These are phyloP conservation scores for Xylaria sp. DNA, from an alignment of 2,329 filamentous ascomycete genomes.

Conservation along the genomic window DNA sequence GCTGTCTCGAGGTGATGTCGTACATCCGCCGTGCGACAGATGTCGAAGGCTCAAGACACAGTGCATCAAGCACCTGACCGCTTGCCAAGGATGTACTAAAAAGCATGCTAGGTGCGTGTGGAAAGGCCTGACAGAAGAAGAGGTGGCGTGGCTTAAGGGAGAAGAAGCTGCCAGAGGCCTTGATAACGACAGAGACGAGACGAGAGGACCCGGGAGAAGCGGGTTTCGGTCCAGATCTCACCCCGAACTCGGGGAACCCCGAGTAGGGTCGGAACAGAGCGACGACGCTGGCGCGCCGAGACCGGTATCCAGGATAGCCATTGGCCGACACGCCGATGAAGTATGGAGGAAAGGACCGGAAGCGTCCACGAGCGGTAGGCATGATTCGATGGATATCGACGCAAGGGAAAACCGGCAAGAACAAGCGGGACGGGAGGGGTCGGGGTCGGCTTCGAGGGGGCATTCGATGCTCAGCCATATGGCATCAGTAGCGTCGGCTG, in stretches of 20 bases:
- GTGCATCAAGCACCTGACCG: constrained; percentile 83
- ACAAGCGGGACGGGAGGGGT: constrained; percentile 14
- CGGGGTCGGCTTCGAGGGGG: constrained; percentile 26
- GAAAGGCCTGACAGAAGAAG: constrained; percentile 78
- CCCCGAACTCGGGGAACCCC: constrained; percentile 24
- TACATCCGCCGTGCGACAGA: constrained; percentile 82
- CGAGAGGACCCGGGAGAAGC: constrained; percentile 24
- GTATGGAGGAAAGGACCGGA: constrained; percentile 38
- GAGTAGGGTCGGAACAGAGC: constrained; percentile 27
- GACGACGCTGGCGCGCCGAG: constrained; percentile 28
- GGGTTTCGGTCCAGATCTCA: constrained; percentile 28
- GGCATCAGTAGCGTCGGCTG: constrained; percentile 39
- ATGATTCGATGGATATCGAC: constrained; percentile 38
- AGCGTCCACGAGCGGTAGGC: constrained; percentile 18
- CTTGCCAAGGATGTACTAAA: constrained; percentile 84
- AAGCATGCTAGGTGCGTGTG: constrained; percentile 89
- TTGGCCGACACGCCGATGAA: constrained; percentile 35
- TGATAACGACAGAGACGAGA: constrained; percentile 36
- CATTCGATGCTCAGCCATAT: constrained; percentile 40
- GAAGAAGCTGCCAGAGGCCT: constrained; percentile 35
- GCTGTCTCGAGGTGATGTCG: constrained; percentile 71
- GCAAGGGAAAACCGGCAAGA: constrained; percentile 28
- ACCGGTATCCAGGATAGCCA: constrained; percentile 30
- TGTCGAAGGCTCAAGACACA: constrained; percentile 79
- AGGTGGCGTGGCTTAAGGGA: constrained; percentile 47